A percentile compares a stretch with the other conserved stretches of the same genome.
Conservation (phyloP, 768 basidiomycete genomes). For the Chalciporus pseudorubinellus region DNA sequence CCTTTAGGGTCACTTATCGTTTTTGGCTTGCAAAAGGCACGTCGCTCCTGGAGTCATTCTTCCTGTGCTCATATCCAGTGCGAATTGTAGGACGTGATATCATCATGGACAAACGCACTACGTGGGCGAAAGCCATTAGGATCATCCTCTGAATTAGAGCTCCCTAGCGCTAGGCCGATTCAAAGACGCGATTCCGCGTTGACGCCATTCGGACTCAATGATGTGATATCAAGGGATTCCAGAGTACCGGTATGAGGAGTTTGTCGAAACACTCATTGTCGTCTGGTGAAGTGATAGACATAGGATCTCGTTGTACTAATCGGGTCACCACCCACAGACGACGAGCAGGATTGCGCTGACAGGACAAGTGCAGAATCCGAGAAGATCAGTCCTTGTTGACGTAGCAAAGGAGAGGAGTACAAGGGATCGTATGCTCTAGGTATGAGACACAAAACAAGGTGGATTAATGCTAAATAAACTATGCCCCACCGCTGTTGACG, state of each 20-base stretch:
- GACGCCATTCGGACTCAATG: neutral
- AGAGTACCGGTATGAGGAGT: slow-evolving; percentile 11
- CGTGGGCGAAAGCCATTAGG: slow-evolving; percentile 7
- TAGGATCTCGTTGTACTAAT: slow-evolving; percentile 1
- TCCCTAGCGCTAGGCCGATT: slow-evolving; percentile 26
- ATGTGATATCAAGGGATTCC: slow-evolving; percentile 3
- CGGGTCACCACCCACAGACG: neutral
- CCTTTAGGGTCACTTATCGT: slow-evolving; percentile 47
- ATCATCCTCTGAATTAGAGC: slow-evolving; percentile 9
- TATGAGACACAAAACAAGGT: slow-evolving; percentile 7
- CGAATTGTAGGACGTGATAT: slow-evolving; percentile 38
- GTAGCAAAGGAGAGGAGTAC: slow-evolving; percentile 19
- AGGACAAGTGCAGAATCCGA: neutral
- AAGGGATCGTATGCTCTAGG: slow-evolving; percentile 15
- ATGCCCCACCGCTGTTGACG: slow-evolving; percentile 70
- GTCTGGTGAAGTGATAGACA: slow-evolving; percentile 2
- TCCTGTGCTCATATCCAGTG: neutral
- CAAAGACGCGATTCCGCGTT: slow-evolving; percentile 15
- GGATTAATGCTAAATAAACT: slow-evolving; percentile 28
- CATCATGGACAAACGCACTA: slow-evolving; percentile 29
- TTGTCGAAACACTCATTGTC: neutral
- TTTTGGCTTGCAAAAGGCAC: slow-evolving; percentile 50
- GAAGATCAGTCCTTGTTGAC: slow-evolving; percentile 6
- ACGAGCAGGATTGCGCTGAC: neutral
- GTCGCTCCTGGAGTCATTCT: neutral